Evolutionary conservation across 306 rosid genomes (phyloP).

Genomic region (Quillaja saponaria): DNA sequence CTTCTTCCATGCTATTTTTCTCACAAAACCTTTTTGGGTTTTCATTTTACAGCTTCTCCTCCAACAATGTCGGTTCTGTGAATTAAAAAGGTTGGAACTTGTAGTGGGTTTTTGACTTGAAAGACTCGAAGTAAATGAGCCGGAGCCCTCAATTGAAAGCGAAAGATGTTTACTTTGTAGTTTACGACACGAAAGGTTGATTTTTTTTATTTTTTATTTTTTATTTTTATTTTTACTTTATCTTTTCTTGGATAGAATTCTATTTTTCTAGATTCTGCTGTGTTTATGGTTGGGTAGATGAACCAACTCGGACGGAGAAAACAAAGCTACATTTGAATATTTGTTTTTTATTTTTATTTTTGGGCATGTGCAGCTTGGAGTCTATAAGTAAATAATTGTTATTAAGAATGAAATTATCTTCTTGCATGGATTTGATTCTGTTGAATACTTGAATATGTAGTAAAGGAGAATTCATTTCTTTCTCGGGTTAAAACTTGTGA

Average conservation of each 20-base stretch:
- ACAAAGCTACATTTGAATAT: conserved; percentile 38
- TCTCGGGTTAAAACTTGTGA: conserved; percentile 27
- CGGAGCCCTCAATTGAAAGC: too few species aligned
- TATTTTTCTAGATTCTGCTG: conserved; percentile 2
- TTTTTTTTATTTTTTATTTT: conserved; percentile 24
- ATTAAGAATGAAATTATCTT: neutral
- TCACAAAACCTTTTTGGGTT: neutral
- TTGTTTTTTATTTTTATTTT: conserved; percentile 12
- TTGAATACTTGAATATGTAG: conserved; percentile 31
- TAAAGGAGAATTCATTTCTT: conserved; percentile 24
- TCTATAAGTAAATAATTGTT: conserved; percentile 4
- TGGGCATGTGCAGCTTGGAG: conserved; percentile 31
- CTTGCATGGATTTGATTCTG: conserved; percentile 24
- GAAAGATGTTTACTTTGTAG: conserved; percentile 33
- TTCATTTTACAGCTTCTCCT: conserved; percentile 1
- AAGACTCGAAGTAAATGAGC: conserved; percentile 20
- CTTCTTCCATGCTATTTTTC: neutral
- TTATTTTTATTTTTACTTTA: conserved; percentile 19
- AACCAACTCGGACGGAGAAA: conserved; percentile 74
- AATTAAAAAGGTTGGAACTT: conserved; percentile 1
- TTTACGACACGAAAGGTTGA: conserved; percentile 46
- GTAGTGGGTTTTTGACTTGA: conserved; percentile 25
- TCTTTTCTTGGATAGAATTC: neutral
- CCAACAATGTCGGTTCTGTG: conserved; percentile 23
- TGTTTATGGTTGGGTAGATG: conserved; percentile 61